phyloP scores from a whole-genome alignment of 1,284 basidiomycete genomes.

The Puccinia sorghi region DNA sequence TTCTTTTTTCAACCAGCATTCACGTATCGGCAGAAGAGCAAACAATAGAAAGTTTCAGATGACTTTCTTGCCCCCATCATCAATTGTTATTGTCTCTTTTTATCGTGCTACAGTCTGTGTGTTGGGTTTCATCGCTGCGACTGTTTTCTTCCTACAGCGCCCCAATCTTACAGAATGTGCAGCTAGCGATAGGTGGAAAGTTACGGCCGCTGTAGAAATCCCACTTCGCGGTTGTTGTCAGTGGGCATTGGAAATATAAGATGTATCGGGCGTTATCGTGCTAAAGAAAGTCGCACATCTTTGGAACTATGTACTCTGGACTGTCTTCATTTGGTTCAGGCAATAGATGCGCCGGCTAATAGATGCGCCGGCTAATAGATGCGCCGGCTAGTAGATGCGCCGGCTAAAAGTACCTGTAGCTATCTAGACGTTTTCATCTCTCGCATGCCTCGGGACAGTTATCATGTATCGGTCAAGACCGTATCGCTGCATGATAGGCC shows the following conservation, averaged over 20 bases:
- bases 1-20: too few species aligned
- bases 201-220: background rate
- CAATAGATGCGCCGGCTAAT: too few species aligned
- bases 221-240: background rate
- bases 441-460: background rate
- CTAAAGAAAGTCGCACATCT: background rate
- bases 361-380: too few species aligned
- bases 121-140: background rate
- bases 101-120: background rate
- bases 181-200: background rate
- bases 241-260: too few species aligned
- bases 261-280: background rate
- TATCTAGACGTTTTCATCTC: background rate
- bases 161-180: background rate
- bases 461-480: too few species aligned
- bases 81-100: background rate
- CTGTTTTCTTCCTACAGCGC: background rate
- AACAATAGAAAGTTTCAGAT: conserved; percentile 1
- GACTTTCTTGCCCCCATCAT: background rate
- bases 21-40: background rate
- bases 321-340: background rate
- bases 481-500: too few species aligned
- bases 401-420: background rate
- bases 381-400: too few species aligned
- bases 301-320: background rate